Evolutionary conservation across 495 filamentous ascomycete species (phyloP), one percentile per base, ranked within the genome.

Genomic region (Xylaria palmicola): DNA sequence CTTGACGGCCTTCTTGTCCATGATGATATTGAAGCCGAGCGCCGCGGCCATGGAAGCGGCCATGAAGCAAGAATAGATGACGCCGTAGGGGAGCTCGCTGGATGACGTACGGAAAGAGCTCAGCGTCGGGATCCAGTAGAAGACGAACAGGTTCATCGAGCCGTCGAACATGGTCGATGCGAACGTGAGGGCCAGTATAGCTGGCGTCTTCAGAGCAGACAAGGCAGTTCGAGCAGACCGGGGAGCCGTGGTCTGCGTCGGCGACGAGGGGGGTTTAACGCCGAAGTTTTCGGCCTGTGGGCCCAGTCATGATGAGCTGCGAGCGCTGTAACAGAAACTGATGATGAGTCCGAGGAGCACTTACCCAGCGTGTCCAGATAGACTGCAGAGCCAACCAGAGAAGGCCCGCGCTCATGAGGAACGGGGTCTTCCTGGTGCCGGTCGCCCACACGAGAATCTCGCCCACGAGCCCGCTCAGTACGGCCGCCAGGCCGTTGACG

Each of bases 1-100:
- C 19, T 57, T 65, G 26, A 68, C 53, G 3, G 61, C 60, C 4
- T 41, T 60, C 30, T 63, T 74, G 39, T 65, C 66, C 44, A 64
- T 73, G 65, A 74, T 61, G 30, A 73, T 72, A 65, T 67, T 77
- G 65, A 75, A 85, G 34, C 67, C 65, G 10, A 76, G 71, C 24
- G 79, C 75, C 20, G 81, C 79, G 0, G 81, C 73, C 73, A 84
- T 79, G 62, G 81, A 81, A 3, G 76, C 71, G 13, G 77, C 77
- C 83, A 86, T 86, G 68, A 86, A 81, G 59, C 74, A 77, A 5
- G 81, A 74, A 57, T 84, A 86, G 45, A 86, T 85, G 39, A 79
- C 69, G 40, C 83, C 82, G 60, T 82, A 84, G 6, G 83, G 82
- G 0, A 84, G 78, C 27, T 72, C 67, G 34, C 56, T 29, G 6